These are phyloP conservation scores for Pichia sp. DNA, from an alignment of 1,139 yeast genomes.

Conservation along the genomic window DNA sequence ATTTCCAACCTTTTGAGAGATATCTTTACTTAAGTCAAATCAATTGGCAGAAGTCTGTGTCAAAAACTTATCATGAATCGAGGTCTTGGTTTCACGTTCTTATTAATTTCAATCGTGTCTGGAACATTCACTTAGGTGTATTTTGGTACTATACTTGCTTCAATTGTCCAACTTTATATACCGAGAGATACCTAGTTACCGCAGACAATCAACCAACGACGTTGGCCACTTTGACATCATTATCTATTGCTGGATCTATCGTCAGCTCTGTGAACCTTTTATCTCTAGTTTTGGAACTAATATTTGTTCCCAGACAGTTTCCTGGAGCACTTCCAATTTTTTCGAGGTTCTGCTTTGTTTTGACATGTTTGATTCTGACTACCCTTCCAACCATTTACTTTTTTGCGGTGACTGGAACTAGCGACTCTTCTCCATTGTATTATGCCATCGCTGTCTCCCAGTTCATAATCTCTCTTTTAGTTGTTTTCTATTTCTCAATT, in stretches of 20 bases:
- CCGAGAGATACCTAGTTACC: slow-evolving; percentile 42
- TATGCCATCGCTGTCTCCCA: slow-evolving; percentile 42
- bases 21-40: slow-evolving; percentile 42
- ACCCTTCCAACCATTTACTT: slow-evolving; percentile 43
- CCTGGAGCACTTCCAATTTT: slow-evolving; percentile 48
- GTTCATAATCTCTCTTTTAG: slow-evolving; percentile 41
- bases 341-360: slow-evolving; percentile 36
- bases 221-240: slow-evolving; percentile 43
- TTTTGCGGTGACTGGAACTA: slow-evolving; percentile 33
- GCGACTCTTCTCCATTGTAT: slow-evolving; percentile 33
- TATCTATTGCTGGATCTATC: slow-evolving; percentile 51
- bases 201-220: slow-evolving; percentile 48
- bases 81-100: slow-evolving; percentile 60
- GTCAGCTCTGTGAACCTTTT: slow-evolving; percentile 43
- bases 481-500: slow-evolving; percentile 44
- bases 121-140: slow-evolving; percentile 56
- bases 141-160: slow-evolving; percentile 59
- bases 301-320: slow-evolving; percentile 53
- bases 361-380: slow-evolving; percentile 34
- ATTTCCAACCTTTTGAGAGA: slow-evolving; percentile 44
- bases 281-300: slow-evolving; percentile 42
- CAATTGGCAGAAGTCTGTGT: slow-evolving; percentile 48
- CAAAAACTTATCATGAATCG: slow-evolving; percentile 52
- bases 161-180: slow-evolving; percentile 53
- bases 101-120: slow-evolving; percentile 56